Base-by-base conservation (phyloP, 2,329 filamentous ascomycete genomes). In the Coniochaeta sp. region DNA sequence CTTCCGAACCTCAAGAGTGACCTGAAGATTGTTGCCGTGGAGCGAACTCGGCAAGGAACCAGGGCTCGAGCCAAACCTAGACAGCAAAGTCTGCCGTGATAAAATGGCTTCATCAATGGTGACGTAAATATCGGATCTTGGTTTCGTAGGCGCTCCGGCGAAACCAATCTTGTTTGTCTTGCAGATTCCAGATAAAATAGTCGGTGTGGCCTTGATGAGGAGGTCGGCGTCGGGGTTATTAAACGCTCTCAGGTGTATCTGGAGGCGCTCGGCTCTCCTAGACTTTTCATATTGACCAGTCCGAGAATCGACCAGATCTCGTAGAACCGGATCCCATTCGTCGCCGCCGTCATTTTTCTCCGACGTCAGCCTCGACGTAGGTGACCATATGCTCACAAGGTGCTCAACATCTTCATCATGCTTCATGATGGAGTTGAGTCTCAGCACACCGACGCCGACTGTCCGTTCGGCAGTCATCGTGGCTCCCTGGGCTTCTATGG, bases 41-140 rank as follows among this genome's bases (percentile, higher is more conserved):
- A 86, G 68, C 19, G 81, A 83, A 17, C 79, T 78, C 1, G 87
- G 82, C 33, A 90, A 81, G 1, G 93, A 78, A 1, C 89, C 87
- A 12, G 93, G 87, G 63, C 89, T 90, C n/a, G 91, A 91, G 24
- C 79, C 80, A 47, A 77, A 84, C n/a, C 85, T 77, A 8, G 85
- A 88, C n/a, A 89, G 71, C 0, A 88, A 72, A 36, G 89, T 87
- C 67, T 96, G 91, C 61, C 87, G 86, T 19, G 89, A 87, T 26
- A 99, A 78, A n/a, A 87, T 81, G 0, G 91, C 90, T 64, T 91
- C 87, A 61, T 87, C 86, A 56, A 99, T 74, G 0, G 92, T 97
- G 52, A 99, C 74, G 71, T 99, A 99, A 58, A 99, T 98, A 72
- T 99, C 96, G 12, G 92, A 97, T 67, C 96, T 83, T 17, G 89